These are phyloP conservation scores for Boletus vinaceobasis DNA, from an alignment of 768 basidiomycete genomes.

Conservation along the genomic window DNA sequence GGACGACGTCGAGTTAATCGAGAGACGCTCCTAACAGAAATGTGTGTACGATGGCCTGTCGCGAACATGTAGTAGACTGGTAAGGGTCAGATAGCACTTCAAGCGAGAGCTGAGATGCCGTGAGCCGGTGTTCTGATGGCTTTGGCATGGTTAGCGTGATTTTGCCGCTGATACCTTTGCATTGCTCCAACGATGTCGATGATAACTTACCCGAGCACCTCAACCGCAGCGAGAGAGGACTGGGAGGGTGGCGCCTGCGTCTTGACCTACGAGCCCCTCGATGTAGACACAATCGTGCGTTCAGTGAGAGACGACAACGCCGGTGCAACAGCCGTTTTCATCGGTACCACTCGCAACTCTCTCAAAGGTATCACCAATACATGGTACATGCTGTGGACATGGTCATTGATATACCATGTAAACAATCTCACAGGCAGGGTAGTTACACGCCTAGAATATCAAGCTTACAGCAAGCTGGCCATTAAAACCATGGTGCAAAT, in stretches of 20 bases:
- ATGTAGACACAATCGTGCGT: conserved; percentile 53
- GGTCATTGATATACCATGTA: conserved; percentile 5
- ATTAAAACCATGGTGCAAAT: conserved; percentile 73
- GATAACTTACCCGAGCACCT: conserved; percentile 25
- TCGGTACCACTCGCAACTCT: conserved; percentile 83
- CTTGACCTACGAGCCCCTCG: conserved; percentile 58
- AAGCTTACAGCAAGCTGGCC: conserved; percentile 78
- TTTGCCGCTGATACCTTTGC: not conserved
- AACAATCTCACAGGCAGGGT: conserved; percentile 48
- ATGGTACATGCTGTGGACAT: not conserved
- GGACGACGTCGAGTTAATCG: conserved; percentile 3
- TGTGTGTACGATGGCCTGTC: conserved; percentile 2
- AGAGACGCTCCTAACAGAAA: not conserved
- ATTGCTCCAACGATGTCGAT: conserved; percentile 17
- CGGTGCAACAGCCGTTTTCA: conserved; percentile 73
- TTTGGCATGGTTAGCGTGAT: not conserved
- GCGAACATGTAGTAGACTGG: conserved; percentile 14
- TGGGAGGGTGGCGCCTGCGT: conserved; percentile 35
- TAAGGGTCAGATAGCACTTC: not conserved
- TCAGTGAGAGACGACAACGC: conserved; percentile 62
- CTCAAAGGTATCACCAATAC: conserved; percentile 65
- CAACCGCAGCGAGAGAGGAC: conserved; percentile 24
- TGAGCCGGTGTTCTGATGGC: not conserved
- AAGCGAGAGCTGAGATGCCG: not conserved
- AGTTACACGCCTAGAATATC: conserved; percentile 75